Evolutionary conservation across 179 eudicot genomes (phyloP).

Genomic region (Silene noctiflora): DNA sequence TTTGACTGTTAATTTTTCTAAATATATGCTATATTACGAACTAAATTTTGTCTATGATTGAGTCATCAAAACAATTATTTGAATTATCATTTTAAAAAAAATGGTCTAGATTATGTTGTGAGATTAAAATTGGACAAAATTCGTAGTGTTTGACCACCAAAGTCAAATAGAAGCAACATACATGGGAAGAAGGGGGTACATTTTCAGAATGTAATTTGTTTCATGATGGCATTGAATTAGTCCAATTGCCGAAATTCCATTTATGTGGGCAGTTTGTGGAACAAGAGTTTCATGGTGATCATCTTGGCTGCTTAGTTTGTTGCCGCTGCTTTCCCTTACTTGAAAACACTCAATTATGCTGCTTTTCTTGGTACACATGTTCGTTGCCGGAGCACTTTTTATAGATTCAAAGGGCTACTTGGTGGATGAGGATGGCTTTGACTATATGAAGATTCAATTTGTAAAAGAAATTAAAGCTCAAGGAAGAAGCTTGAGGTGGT

Average conservation of each 20-base stretch:
- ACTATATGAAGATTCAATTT: conserved; percentile 69
- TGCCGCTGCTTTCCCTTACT: background rate
- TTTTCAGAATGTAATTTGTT: background rate
- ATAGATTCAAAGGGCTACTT: conserved; percentile 92
- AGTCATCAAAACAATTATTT: background rate
- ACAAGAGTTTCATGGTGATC: background rate
- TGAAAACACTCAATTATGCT: background rate
- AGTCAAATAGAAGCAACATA: background rate
- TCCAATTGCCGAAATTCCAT: background rate
- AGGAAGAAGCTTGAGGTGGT: conserved; percentile 81
- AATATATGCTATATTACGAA: background rate
- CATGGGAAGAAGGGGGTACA: background rate
- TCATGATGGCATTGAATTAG: background rate
- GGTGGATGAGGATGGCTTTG: conserved; percentile 95
- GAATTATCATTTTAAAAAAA: background rate
- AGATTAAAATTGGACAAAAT: background rate
- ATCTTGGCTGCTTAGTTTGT: conserved; percentile 5
- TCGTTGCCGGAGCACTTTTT: conserved; percentile 16
- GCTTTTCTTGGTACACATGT: conserved; percentile 10
- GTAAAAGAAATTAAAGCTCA: conserved; percentile 79
- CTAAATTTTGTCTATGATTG: background rate
- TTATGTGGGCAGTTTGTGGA: conserved; percentile 6
- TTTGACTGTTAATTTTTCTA: background rate
- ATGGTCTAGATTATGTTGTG: background rate
- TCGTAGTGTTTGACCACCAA: background rate